Evolutionary conservation across 495 filamentous ascomycete species (phyloP), one percentile per base, ranked within the genome.

Genomic region (Aspergillus nanangensis): DNA sequence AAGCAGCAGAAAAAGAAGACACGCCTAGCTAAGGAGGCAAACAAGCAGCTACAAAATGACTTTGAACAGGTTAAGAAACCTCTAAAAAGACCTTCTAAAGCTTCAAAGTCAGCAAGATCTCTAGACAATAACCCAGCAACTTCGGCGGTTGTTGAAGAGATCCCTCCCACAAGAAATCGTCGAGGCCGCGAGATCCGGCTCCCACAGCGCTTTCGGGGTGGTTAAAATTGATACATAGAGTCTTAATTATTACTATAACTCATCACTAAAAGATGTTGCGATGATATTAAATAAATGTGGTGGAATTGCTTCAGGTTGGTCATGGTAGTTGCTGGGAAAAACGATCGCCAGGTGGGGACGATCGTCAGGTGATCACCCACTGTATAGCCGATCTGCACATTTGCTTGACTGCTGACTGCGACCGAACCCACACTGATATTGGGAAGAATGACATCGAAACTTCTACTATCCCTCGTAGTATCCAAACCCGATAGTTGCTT

Each of bases 11-110:
- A 45, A 15, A 13, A 45, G 5, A 17, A 37, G 13, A 21, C 13
- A 1, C 17, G 20, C 1, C 2, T 25, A 4, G 31, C 32, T 22
- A 45, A 45, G 20, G 10, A 36, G 11, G 31, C 42, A 1, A 4
- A 19, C 25, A 14, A 8, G 18, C 31, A 45, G 29, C 29, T 45
- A 35, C 32, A 45, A 45, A 45, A 37, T 23, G 8, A 37, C 42
- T 32, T 32, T 4, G 14, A 32, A 2, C 14, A 1, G 29, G 10
- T 4, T 4, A 32, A 32, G 2, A 4, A 32, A 14, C 2, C 29
- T 11, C 10, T 2, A 32, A 32, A 11, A 32, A 4, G 29, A 1
- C 4, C 29, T 4, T n/a, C 29, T 1, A 4, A 1, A 2, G 14
- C 29, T 32, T 14, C 29, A 32, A 32, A 32, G 4, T 2, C 4